Conservation (phyloP, 441 rosid genomes). For the Oxalis stricta region DNA sequence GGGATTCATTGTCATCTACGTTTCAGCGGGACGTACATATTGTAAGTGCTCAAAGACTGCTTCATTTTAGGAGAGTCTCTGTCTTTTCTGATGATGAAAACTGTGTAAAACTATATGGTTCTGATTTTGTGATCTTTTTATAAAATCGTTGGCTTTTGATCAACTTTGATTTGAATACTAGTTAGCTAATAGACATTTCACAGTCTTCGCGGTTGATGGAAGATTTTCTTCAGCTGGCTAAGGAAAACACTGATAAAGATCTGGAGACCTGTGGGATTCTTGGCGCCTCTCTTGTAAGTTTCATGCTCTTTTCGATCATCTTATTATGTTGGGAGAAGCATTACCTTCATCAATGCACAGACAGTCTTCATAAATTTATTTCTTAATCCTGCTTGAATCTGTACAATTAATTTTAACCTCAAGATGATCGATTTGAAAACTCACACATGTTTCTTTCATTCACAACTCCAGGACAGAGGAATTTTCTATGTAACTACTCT, state of each 20-base stretch:
- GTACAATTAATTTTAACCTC: no score
- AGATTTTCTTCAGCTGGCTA: slow-evolving; percentile 71
- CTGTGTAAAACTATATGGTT: not conserved
- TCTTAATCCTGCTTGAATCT: no score
- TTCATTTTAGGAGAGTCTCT: not conserved
- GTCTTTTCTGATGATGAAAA: not conserved
- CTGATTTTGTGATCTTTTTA: not conserved
- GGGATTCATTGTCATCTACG: slow-evolving; percentile 19
- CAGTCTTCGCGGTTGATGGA: slow-evolving; percentile 66
- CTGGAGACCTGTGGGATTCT: slow-evolving; percentile 87
- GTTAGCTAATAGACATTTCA: slow-evolving; percentile 1
- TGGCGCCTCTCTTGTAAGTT: slow-evolving; percentile 63
- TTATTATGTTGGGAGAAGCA: not conserved
- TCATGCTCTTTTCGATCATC: not conserved
- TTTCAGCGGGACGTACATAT: slow-evolving; percentile 59
- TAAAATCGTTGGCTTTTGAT: no score
- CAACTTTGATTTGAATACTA: slow-evolving; percentile 3
- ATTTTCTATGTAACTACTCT: slow-evolving; percentile 72
- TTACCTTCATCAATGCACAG: not conserved
- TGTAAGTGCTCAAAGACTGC: slow-evolving; percentile 25
- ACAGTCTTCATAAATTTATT: no score
- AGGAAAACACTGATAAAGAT: slow-evolving; percentile 72
- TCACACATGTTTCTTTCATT: not conserved
- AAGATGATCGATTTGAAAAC: not conserved
- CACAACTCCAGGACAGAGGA: slow-evolving; percentile 44